A percentile compares a stretch with the other conserved stretches of the same genome.
These are phyloP conservation scores for Kluyveromyces sp. DNA, from an alignment of 1,139 yeast species.

Conservation along the genomic window DNA sequence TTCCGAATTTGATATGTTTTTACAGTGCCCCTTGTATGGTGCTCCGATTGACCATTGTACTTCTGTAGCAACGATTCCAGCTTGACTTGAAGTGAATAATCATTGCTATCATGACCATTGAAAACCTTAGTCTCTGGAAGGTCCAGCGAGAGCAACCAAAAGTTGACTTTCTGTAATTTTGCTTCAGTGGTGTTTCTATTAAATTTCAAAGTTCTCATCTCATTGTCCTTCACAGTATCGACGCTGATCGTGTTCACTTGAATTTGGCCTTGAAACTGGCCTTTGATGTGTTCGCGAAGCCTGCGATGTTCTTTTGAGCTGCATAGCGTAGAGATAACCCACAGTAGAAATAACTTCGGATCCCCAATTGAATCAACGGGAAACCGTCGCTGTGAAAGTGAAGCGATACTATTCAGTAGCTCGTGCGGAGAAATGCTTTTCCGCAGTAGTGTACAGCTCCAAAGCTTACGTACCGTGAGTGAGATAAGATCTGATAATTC, in stretches of 20 bases:
- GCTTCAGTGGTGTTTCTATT: conserved; percentile 17
- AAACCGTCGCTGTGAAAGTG: conserved; percentile 39
- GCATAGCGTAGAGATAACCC: conserved; percentile 40
- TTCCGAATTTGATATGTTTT: conserved; percentile 37
- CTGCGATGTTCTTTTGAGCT: conserved; percentile 38
- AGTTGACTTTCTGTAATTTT: conserved; percentile 35
- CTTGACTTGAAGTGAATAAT: conserved; percentile 48
- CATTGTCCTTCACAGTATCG: conserved; percentile 23
- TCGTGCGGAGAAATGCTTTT: conserved; percentile 65
- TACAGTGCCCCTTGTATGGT: conserved; percentile 29
- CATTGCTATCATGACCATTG: conserved; percentile 31
- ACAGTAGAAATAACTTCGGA: conserved; percentile 51
- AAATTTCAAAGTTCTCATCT: conserved; percentile 28
- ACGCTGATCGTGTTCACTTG: conserved; percentile 31
- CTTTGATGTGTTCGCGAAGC: conserved; percentile 18
- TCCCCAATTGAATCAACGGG: conserved; percentile 36
- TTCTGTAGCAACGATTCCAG: conserved; percentile 42
- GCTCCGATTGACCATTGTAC: conserved; percentile 37
- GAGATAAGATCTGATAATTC: conserved; percentile 36
- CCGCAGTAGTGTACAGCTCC: conserved; percentile 56
- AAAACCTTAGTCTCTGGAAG: conserved; percentile 55
- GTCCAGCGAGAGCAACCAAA: conserved; percentile 53
- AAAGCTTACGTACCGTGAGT: conserved; percentile 48
- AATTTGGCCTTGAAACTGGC: conserved; percentile 49
- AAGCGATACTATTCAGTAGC: conserved; percentile 44